These are phyloP conservation scores for Rhodomyrtus psidioides DNA, from an alignment of 441 rosid species.

Conservation along the genomic window DNA sequence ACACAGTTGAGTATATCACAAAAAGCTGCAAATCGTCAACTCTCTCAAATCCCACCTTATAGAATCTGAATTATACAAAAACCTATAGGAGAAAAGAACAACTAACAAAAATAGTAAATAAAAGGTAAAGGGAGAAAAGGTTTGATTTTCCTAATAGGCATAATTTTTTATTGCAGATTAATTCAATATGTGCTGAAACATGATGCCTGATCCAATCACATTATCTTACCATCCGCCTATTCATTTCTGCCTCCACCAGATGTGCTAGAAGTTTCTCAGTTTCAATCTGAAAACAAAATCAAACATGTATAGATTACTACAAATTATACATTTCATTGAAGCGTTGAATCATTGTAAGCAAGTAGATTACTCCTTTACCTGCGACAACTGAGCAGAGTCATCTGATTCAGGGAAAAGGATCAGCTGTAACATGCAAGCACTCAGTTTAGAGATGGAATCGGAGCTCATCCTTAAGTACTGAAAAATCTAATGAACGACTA, in stretches of 20 bases:
- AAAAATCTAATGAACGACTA: not conserved
- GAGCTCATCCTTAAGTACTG: not conserved
- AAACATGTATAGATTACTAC: not conserved
- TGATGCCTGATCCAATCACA: not conserved
- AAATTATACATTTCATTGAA: not conserved
- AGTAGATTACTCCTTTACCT: constrained; percentile 37
- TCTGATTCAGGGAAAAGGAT: constrained; percentile 95
- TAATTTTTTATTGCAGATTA: not conserved
- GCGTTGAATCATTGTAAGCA: not conserved
- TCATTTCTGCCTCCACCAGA: constrained; percentile 97
- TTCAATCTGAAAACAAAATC: constrained; percentile 60
- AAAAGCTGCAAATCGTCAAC: not conserved
- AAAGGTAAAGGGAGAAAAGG: not conserved
- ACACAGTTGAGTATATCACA: not conserved
- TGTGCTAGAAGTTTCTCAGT: constrained; percentile 95
- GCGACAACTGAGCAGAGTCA: constrained; percentile 98
- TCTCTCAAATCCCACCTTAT: not conserved
- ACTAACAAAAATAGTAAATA: not conserved
- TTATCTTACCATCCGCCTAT: constrained; percentile 63
- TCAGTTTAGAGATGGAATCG: constrained; percentile 11
- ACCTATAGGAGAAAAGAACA: not conserved
- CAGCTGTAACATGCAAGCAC: constrained; percentile 44
- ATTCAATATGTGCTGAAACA: not conserved
- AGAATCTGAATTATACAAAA: not conserved
- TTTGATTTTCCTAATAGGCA: not conserved